Base-by-base conservation (phyloP, 2,329 filamentous ascomycete species). In the Aschersonia sp. region DNA sequence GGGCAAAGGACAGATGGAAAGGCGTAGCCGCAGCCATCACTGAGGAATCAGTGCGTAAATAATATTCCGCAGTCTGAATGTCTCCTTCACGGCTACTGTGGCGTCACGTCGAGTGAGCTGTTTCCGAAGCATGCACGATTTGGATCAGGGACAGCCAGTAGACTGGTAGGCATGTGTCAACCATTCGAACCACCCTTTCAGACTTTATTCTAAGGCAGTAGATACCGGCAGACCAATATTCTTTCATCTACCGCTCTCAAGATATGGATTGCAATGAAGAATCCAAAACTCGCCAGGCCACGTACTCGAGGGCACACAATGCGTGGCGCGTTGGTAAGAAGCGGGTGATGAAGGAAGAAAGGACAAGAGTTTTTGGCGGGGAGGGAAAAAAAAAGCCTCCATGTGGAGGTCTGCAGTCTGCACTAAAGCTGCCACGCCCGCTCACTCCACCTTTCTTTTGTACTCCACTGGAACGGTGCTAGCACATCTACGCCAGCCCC, bases 181-280 rank as follows among this genome's bases (percentile, higher is more conserved):
- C 79, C 79, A 80, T 82, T 85, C 83, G 83, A 87, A 83, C 83
- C 73, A 80, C 83, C 80, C 80, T 79, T 77, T 86, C 83, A 87
- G 72, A 72, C 63, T 66, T 67, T 66, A 81, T 77, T 87, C 83
- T 75, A 84, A 81, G 81, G 83, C 80, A 85, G 83, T 81, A 87
- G 83, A 87, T 87, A 87, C 83, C 81, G 81, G 81, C 78, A 73
- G 82, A 77, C 64, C 60, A 57, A 57, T 77, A 22, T 22, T 22
- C 22, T 65, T 77, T 64, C 56, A 67, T 84, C 79, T 84, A 63
- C 74, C 80, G 76, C 79, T 72, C 75, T 70, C 67, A 67, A 63
- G 52, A 55, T 2, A 54, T 41, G 47, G 46, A 49, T 43, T 47
- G 64, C 65, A 64, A 63, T 49, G 45, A 47, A 47, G 47, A 48